Conservation (phyloP, 352 stramenopile species). For the Ophiocytium majus region DNA sequence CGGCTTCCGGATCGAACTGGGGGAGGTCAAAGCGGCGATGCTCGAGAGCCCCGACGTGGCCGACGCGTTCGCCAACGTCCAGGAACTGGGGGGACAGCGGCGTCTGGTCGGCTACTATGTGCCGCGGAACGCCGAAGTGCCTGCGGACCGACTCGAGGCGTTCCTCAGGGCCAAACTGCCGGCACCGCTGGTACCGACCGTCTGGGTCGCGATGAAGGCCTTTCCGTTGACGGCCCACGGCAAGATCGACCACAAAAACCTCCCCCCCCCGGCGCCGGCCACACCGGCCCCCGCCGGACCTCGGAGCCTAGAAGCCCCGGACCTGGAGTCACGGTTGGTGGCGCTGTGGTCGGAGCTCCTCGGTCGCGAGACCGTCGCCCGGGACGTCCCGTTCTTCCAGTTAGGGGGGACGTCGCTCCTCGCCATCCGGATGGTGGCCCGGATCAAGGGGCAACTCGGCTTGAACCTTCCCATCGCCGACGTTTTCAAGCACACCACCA, state of each 20-base stretch:
- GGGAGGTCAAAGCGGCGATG: too few relatives aligned
- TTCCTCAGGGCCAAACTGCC: background rate
- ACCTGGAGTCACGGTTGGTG: background rate
- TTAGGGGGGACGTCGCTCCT: background rate
- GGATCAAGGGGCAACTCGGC: background rate
- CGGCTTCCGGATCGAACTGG: background rate
- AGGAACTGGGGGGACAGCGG: background rate
- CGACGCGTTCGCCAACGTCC: background rate
- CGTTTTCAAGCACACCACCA: background rate
- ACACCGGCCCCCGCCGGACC: background rate
- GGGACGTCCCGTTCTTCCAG: background rate
- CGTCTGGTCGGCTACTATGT: background rate
- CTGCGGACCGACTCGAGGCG: too few relatives aligned
- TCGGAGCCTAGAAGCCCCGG: background rate
- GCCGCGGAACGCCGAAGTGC: background rate
- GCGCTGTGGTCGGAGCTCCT: background rate
- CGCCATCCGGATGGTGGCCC: background rate
- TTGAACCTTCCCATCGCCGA: background rate
- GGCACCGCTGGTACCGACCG: background rate
- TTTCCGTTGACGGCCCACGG: background rate
- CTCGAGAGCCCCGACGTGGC: background rate
- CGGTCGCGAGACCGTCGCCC: background rate
- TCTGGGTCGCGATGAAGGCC: background rate
- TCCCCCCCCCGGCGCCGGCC: background rate
- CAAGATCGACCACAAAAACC: background rate